phyloP scores from a whole-genome alignment of 1,284 basidiomycete species.

The Sphaerobolus stellatus region DNA sequence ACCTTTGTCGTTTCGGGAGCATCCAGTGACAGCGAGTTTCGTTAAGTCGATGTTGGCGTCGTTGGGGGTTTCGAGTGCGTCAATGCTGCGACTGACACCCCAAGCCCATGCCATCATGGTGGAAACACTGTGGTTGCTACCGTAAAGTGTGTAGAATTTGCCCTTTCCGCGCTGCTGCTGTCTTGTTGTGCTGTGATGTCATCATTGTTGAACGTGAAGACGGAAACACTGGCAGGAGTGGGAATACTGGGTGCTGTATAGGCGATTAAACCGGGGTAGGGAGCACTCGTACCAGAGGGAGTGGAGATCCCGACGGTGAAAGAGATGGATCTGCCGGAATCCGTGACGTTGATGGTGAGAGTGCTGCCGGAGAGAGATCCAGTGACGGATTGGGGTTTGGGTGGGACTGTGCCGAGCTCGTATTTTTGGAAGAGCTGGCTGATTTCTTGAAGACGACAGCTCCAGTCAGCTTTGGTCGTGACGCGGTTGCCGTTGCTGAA shows the following conservation, averaged over 20 bases:
- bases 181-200: slow-evolving; percentile 51
- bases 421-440: slow-evolving; percentile 46
- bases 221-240: slow-evolving; percentile 44
- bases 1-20: slow-evolving; percentile 56
- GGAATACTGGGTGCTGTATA: slow-evolving; percentile 52
- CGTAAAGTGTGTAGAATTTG: slow-evolving; percentile 55
- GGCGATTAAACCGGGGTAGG: slow-evolving; percentile 53
- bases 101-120: slow-evolving; percentile 44
- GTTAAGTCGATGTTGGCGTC: slow-evolving; percentile 43
- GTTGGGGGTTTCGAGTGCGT: slow-evolving; percentile 48
- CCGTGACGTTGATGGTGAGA: slow-evolving; percentile 43
- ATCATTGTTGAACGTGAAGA: slow-evolving; percentile 50
- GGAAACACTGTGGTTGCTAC: slow-evolving; percentile 39
- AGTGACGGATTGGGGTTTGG: slow-evolving; percentile 40
- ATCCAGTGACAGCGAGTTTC: slow-evolving; percentile 52
- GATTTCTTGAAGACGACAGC: slow-evolving; percentile 49
- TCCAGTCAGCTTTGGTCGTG: slow-evolving; percentile 44
- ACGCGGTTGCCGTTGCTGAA: slow-evolving; percentile 39
- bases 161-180: slow-evolving; percentile 43
- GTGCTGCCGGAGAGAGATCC: slow-evolving; percentile 34
- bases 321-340: slow-evolving; percentile 43
- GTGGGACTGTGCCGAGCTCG: slow-evolving; percentile 48
- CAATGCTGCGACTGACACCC: slow-evolving; percentile 55
- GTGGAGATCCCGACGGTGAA: slow-evolving; percentile 44
- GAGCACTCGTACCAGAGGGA: slow-evolving; percentile 40